A percentile compares a stretch with the other conserved stretches of the same genome.
Evolutionary conservation across 148 eudicot species (phyloP).

Genomic region (Dysphania ambrosioides): DNA sequence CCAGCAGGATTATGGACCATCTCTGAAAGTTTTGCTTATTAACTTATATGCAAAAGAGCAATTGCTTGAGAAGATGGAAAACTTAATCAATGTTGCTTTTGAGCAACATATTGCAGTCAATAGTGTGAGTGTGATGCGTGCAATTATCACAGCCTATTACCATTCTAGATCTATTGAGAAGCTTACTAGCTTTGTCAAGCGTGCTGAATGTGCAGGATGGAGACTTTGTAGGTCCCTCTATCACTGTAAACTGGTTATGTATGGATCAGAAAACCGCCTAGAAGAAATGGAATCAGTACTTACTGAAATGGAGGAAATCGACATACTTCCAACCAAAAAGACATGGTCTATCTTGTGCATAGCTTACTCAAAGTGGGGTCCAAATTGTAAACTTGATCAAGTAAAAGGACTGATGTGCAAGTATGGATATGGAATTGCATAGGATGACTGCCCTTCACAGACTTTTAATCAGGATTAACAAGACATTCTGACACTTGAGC

Average conservation of each 20-base stretch:
- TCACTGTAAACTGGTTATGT: slow-evolving; percentile 81
- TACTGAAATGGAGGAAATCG: slow-evolving; percentile 54
- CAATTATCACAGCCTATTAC: slow-evolving; percentile 54
- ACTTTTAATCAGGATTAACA: not conserved
- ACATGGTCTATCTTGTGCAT: slow-evolving; percentile 49
- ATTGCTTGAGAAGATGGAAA: slow-evolving; percentile 66
- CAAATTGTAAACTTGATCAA: slow-evolving; percentile 45
- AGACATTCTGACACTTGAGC: slow-evolving; percentile 9
- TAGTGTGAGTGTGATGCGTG: slow-evolving; percentile 47
- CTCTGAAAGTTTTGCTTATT: slow-evolving; percentile 69
- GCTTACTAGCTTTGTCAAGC: slow-evolving; percentile 60
- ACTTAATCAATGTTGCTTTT: slow-evolving; percentile 56
- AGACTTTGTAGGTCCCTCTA: slow-evolving; percentile 63
- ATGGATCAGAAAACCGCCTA: slow-evolving; percentile 52
- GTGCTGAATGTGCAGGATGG: slow-evolving; percentile 74
- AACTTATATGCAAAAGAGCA: slow-evolving; percentile 64
- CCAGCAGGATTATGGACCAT: slow-evolving; percentile 48
- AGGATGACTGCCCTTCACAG: slow-evolving; percentile 24
- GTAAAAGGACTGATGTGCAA: slow-evolving; percentile 68
- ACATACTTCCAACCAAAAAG: slow-evolving; percentile 39
- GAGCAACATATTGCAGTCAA: slow-evolving; percentile 41
- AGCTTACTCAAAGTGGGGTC: slow-evolving; percentile 50
- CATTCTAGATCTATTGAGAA: slow-evolving; percentile 54
- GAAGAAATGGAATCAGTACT: slow-evolving; percentile 80
- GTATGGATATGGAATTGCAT: slow-evolving; percentile 47